phyloP scores from a whole-genome alignment of 2,329 filamentous ascomycete genomes.

The Fusarium paranaense region DNA sequence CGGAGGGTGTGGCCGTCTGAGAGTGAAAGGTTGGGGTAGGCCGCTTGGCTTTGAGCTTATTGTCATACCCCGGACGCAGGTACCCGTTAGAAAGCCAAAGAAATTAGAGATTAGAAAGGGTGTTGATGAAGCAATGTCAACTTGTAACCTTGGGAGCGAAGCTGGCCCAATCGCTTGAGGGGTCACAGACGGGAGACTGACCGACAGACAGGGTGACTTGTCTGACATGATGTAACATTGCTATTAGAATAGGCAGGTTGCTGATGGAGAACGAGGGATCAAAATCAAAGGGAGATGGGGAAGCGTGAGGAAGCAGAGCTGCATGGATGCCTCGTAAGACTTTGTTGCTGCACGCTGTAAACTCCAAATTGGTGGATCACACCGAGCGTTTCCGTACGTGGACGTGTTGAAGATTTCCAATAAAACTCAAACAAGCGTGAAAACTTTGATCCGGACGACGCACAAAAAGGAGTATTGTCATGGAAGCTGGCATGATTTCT shows the following conservation, averaged over 20 bases:
- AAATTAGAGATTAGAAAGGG: not conserved
- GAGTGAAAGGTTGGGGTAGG: not conserved
- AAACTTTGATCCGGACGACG: not conserved
- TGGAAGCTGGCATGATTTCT: not conserved
- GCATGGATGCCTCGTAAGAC: not conserved
- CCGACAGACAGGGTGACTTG: not conserved
- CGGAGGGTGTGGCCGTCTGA: not conserved
- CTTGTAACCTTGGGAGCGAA: not conserved
- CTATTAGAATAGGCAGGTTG: constrained; percentile 12
- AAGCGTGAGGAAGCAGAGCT: not conserved
- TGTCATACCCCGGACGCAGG: constrained; percentile 29
- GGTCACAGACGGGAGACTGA: constrained; percentile 8
- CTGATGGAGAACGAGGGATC: not conserved
- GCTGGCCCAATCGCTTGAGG: not conserved
- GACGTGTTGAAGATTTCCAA: not conserved
- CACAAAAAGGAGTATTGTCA: not conserved
- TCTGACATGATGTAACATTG: constrained; percentile 21
- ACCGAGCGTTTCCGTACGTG: not conserved
- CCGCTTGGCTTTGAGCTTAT: not conserved
- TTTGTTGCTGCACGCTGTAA: not conserved
- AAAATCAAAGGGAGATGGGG: not conserved
- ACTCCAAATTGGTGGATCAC: not conserved
- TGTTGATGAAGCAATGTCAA: not conserved
- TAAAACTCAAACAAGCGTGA: not conserved
- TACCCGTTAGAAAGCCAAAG: constrained; percentile 2